Evolutionary conservation across 2,329 filamentous ascomycete genomes (phyloP).

Genomic region (Plenodomus tracheiphilus): DNA sequence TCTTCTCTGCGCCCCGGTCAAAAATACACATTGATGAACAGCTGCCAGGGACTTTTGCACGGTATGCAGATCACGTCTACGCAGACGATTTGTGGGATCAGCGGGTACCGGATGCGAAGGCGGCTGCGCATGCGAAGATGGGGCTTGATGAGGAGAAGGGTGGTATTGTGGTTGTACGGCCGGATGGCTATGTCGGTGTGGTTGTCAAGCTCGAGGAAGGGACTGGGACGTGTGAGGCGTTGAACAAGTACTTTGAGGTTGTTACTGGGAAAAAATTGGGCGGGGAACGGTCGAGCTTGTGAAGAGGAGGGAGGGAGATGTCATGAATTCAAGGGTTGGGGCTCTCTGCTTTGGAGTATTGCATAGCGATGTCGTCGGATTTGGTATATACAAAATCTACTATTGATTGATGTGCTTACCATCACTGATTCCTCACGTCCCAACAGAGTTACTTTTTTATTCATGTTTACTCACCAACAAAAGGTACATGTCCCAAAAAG

Average conservation of each 20-base stretch:
- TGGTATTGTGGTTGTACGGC: constrained; percentile 80
- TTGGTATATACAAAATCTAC: neutral
- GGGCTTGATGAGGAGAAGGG: constrained; percentile 74
- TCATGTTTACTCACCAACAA: too few relatives aligned
- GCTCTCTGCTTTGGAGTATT: neutral
- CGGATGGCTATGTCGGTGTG: constrained; percentile 84
- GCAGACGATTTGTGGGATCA: constrained; percentile 80
- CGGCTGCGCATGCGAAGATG: constrained; percentile 84
- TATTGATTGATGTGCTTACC: neutral
- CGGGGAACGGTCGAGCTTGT: constrained; percentile 40
- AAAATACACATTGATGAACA: constrained; percentile 73
- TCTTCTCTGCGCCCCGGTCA: constrained; percentile 70
- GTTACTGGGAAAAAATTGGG: constrained; percentile 67
- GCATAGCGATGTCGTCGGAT: neutral
- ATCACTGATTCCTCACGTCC: too few relatives aligned
- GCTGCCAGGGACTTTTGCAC: constrained; percentile 69
- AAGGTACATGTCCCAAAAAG: too few relatives aligned
- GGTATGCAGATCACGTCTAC: constrained; percentile 83
- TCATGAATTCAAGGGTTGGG: too few relatives aligned
- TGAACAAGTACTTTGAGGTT: constrained; percentile 79
- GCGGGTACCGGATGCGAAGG: constrained; percentile 68
- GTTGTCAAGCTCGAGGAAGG: constrained; percentile 76
- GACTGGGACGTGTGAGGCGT: constrained; percentile 75
- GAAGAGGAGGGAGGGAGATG: neutral
- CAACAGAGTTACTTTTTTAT: too few relatives aligned